A percentile compares a stretch with the other conserved stretches of the same genome.
phyloP scores from a whole-genome alignment of 2,329 filamentous ascomycete genomes.

The Exophiala phaeomuriformis region DNA sequence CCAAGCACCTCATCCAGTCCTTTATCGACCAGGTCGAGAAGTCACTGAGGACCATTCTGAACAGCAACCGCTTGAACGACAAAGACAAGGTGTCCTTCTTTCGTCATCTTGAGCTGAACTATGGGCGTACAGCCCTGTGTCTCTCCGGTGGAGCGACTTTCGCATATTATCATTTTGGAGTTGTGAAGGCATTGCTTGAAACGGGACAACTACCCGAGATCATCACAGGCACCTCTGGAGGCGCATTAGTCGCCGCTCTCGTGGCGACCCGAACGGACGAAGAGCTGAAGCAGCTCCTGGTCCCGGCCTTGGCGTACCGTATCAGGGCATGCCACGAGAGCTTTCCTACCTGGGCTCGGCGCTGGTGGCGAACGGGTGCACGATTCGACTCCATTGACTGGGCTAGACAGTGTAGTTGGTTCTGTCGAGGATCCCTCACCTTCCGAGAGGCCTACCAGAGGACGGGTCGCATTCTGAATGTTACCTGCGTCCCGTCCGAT shows the following conservation, averaged over 20 bases:
- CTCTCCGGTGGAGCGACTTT: slow-evolving; percentile 90
- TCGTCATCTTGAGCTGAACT: slow-evolving; percentile 84
- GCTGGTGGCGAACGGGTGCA: slow-evolving; percentile 90
- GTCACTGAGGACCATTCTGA: slow-evolving; percentile 59
- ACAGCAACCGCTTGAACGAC: slow-evolving; percentile 57
- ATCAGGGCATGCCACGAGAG: slow-evolving; percentile 81
- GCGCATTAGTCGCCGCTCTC: slow-evolving; percentile 79
- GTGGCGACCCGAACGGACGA: slow-evolving; percentile 86
- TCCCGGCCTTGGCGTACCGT: slow-evolving; percentile 75
- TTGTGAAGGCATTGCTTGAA: slow-evolving; percentile 82
- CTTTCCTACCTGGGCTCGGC: slow-evolving; percentile 64
- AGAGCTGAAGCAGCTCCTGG: slow-evolving; percentile 74
- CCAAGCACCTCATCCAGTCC: slow-evolving; percentile 86
- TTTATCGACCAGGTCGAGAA: slow-evolving; percentile 66
- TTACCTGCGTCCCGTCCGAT: slow-evolving; percentile 91
- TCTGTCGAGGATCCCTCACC: slow-evolving; percentile 81
- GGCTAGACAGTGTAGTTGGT: slow-evolving; percentile 81
- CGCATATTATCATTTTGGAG: slow-evolving; percentile 93
- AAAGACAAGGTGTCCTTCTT: slow-evolving; percentile 76
- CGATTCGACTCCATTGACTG: slow-evolving; percentile 91
- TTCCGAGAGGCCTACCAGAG: slow-evolving; percentile 92
- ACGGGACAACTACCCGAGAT: slow-evolving; percentile 80
- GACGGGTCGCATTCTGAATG: slow-evolving; percentile 89
- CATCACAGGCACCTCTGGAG: slow-evolving; percentile 92
- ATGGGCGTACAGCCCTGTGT: slow-evolving; percentile 84